Evolutionary conservation across 371 early-diverging fungal species (phyloP).

Genomic region (Mucor racemosus): DNA sequence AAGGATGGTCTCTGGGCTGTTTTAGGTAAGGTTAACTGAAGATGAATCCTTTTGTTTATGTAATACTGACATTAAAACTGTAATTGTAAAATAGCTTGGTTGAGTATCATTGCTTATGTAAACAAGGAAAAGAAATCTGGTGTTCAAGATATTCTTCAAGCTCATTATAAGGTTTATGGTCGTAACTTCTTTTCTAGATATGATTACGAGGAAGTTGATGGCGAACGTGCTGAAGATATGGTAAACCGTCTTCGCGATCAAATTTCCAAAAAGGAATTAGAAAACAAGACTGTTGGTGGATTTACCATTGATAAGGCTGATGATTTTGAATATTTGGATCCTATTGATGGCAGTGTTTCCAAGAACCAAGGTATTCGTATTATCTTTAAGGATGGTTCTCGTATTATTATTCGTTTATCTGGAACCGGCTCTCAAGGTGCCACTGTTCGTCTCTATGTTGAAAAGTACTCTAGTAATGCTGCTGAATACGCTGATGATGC

Average conservation of each 20-base stretch:
- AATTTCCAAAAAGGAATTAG: slow-evolving; percentile 54
- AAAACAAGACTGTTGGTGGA: slow-evolving; percentile 61
- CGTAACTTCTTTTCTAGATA: slow-evolving; percentile 96
- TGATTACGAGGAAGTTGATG: slow-evolving; percentile 96
- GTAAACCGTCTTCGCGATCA: slow-evolving; percentile 69
- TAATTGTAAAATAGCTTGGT: slow-evolving; percentile 72
- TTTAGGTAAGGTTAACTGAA: slow-evolving; percentile 57
- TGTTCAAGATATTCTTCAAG: slow-evolving; percentile 80
- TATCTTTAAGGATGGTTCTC: slow-evolving; percentile 87
- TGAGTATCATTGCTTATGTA: slow-evolving; percentile 87
- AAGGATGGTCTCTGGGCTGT: slow-evolving; percentile 99
- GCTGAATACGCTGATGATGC: slow-evolving; percentile 69
- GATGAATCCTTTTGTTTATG: neutral
- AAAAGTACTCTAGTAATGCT: slow-evolving; percentile 81
- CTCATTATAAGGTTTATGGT: slow-evolving; percentile 86
- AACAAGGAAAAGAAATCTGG: slow-evolving; percentile 60
- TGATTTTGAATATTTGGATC: slow-evolving; percentile 94
- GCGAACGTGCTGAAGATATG: slow-evolving; percentile 80
- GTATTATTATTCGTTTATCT: slow-evolving; percentile 90
- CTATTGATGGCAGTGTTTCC: slow-evolving; percentile 87
- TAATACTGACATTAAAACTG: slow-evolving; percentile 17
- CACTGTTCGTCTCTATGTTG: slow-evolving; percentile 95
- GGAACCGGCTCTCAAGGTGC: slow-evolving; percentile 97
- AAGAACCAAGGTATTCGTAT: slow-evolving; percentile 93
- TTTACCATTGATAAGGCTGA: slow-evolving; percentile 79